Conservation (phyloP, 306 rosid genomes). For the Astragalus glycyphyllos region DNA sequence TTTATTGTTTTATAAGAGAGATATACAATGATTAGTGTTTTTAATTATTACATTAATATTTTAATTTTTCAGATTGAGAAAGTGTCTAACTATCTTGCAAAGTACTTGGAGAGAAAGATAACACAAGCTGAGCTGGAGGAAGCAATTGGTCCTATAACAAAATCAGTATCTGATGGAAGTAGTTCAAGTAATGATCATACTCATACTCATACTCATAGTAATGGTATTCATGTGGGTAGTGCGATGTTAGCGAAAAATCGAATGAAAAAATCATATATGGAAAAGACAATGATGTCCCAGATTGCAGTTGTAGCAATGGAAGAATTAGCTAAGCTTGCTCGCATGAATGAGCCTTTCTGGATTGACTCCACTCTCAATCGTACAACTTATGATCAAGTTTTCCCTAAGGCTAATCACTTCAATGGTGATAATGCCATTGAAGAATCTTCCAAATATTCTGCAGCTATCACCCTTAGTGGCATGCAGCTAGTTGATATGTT, state of each 20-base stretch:
- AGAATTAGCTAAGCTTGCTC: constrained; percentile 56
- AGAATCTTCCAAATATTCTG: constrained; percentile 69
- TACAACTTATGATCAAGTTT: constrained; percentile 53
- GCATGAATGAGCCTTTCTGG: constrained; percentile 62
- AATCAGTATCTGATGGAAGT: constrained; percentile 41
- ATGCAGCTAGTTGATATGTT: constrained; percentile 57
- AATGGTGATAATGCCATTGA: constrained; percentile 39
- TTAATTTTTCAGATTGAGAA: constrained; percentile 58
- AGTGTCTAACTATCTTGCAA: constrained; percentile 49
- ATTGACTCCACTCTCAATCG: constrained; percentile 44
- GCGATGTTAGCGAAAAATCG: constrained; percentile 4
- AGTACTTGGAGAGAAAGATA: constrained; percentile 53
- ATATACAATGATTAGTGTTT: neutral
- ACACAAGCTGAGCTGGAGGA: constrained; percentile 48
- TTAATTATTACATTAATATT: neutral
- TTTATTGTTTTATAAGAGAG: neutral
- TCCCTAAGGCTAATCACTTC: constrained; percentile 49
- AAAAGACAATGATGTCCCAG: constrained; percentile 50
- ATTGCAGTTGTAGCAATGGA: constrained; percentile 51
- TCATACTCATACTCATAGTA: constrained; percentile 4
- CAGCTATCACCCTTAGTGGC: constrained; percentile 51
- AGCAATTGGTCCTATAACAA: constrained; percentile 26
- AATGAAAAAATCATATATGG: constrained; percentile 34
- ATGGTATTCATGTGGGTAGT: neutral
- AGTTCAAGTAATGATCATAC: constrained; percentile 25